Evolutionary conservation across 495 filamentous ascomycete species (phyloP).

Genomic region (Neurospora intermedia): DNA sequence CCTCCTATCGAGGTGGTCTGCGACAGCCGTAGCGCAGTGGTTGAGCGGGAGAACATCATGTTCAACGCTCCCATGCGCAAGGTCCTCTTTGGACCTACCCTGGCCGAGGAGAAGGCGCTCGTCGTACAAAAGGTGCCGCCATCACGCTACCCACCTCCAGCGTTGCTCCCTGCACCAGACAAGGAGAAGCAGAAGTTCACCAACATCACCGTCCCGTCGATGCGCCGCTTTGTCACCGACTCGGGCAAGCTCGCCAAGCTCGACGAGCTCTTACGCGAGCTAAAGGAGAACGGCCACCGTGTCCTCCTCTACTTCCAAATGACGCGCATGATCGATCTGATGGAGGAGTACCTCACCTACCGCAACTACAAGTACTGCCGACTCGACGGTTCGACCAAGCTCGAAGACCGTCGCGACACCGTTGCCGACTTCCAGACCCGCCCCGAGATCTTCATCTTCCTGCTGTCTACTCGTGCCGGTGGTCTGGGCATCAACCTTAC

Average conservation of each 20-base stretch:
- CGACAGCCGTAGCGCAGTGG: slow-evolving; percentile 52
- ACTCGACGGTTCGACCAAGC: slow-evolving; percentile 93
- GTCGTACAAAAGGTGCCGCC: slow-evolving; percentile 58
- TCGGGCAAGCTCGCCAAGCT: slow-evolving; percentile 92
- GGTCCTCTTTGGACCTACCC: slow-evolving; percentile 57
- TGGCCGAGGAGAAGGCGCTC: slow-evolving; percentile 59
- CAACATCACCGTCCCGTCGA: slow-evolving; percentile 89
- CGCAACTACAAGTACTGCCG: slow-evolving; percentile 98
- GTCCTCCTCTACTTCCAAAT: slow-evolving; percentile 99
- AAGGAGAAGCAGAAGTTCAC: slow-evolving; percentile 75
- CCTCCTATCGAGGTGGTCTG: slow-evolving; percentile 76
- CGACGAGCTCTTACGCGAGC: slow-evolving; percentile 71
- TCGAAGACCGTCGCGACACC: slow-evolving; percentile 93
- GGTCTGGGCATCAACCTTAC: slow-evolving; percentile 97
- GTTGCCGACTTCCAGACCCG: slow-evolving; percentile 92
- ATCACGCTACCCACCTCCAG: slow-evolving; percentile 47
- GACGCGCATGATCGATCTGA: slow-evolving; percentile 99
- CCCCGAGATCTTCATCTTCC: slow-evolving; percentile 90
- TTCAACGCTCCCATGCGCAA: slow-evolving; percentile 71
- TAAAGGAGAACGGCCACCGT: slow-evolving; percentile 88
- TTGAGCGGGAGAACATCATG: slow-evolving; percentile 61
- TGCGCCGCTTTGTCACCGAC: slow-evolving; percentile 96
- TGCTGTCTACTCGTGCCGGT: slow-evolving; percentile 91
- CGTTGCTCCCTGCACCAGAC: slow-evolving; percentile 63
- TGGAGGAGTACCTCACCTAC: slow-evolving; percentile 98